Percentiles rank a stretch among this genome's conserved stretches.
phyloP scores from a whole-genome alignment of 2,329 filamentous ascomycete species.

The Madurella mycetomatis region DNA sequence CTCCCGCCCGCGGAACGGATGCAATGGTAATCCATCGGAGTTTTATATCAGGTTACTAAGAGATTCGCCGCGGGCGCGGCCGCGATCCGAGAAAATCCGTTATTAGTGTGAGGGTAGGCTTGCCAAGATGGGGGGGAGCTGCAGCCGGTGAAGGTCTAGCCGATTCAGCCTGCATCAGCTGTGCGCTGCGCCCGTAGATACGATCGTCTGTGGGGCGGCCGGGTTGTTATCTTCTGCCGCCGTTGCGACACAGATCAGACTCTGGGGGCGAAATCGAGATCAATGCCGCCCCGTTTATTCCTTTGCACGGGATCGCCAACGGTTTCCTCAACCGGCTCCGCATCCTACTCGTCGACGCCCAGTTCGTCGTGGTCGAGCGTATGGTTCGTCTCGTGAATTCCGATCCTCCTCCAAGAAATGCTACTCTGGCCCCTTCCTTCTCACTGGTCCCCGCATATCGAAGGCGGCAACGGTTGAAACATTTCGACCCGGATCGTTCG shows the following conservation, averaged over 20 bases:
- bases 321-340: neutral
- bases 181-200: neutral
- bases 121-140: neutral
- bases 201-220: neutral
- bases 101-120: neutral
- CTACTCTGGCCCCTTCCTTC: neutral
- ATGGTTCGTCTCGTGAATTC: conserved; percentile 8
- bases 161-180: conserved; percentile 13
- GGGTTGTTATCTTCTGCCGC: neutral
- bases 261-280: neutral
- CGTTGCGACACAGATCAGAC: conserved; percentile 9
- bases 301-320: neutral
- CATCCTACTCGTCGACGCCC: conserved; percentile 7
- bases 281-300: neutral
- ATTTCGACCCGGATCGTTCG: conserved; percentile 7
- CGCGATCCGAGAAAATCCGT: neutral
- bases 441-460: neutral
- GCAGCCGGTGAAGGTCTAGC: conserved; percentile 18
- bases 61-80: neutral
- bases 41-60: conserved; percentile 10
- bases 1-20: conserved; percentile 11
- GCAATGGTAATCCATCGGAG: conserved; percentile 18
- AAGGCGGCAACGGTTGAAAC: conserved; percentile 6
- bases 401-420: neutral
- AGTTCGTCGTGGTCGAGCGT: neutral